Conservation (phyloP, 139 green algal species). For the Ettlia oleoabundans region DNA sequence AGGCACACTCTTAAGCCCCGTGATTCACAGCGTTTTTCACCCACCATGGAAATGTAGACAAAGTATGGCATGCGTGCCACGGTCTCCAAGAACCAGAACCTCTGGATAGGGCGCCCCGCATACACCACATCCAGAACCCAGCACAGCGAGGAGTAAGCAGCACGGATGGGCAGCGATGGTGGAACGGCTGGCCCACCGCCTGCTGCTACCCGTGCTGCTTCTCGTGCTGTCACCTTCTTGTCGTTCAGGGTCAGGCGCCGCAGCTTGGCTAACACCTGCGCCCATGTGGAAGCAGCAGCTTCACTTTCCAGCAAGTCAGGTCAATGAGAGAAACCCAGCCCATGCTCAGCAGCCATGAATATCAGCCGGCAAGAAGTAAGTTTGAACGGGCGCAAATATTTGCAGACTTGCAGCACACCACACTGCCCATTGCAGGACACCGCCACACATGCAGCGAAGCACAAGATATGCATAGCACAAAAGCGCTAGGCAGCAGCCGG, state of each 20-base stretch:
- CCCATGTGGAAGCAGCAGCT: background rate
- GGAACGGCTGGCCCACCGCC: background rate
- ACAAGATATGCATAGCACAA: no score
- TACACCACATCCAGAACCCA: conserved; percentile 77
- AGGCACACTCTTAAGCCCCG: no score
- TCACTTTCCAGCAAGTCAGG: no score
- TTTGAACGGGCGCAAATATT: no score
- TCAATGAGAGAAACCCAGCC: no score
- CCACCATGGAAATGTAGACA: conserved; percentile 87
- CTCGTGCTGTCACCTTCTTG: conserved; percentile 75
- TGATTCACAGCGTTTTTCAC: background rate
- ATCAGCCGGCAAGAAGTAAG: no score
- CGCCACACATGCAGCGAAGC: no score
- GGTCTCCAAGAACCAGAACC: conserved; percentile 95
- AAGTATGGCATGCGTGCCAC: conserved; percentile 98
- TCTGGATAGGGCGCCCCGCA: conserved; percentile 74
- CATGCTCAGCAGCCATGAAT: no score
- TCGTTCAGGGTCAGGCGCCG: conserved; percentile 77
- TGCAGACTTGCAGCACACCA: no score
- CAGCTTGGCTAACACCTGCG: conserved; percentile 57
- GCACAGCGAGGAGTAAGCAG: conserved; percentile 62
- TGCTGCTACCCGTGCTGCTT: conserved; percentile 61
- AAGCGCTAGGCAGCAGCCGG: background rate
- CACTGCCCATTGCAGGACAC: no score
- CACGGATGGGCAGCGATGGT: conserved; percentile 51